These are phyloP conservation scores for Pelargonium nanum DNA, from an alignment of 345 rosid species.

Conservation along the genomic window DNA sequence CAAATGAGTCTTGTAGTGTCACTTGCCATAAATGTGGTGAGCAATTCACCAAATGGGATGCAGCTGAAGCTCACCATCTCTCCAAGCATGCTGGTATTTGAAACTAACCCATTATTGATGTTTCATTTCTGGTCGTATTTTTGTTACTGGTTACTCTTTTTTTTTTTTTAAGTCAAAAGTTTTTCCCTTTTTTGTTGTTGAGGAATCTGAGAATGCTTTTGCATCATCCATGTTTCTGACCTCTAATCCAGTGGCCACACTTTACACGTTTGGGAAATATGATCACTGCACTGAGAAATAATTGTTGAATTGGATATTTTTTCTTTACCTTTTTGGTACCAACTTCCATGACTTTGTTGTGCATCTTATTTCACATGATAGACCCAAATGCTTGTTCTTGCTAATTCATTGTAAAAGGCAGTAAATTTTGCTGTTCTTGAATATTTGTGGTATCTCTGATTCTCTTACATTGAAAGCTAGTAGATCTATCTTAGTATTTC, in stretches of 20 bases:
- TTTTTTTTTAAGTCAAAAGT: too few relatives aligned
- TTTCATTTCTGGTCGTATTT: not conserved
- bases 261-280: not conserved
- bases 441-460: too few relatives aligned
- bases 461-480: not conserved
- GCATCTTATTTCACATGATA: too few relatives aligned
- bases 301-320: not conserved
- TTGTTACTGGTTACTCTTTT: too few relatives aligned
- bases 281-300: not conserved
- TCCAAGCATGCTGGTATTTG: conserved; percentile 95
- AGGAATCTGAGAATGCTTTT: not conserved
- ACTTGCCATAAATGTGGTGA: conserved; percentile 97
- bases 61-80: conserved; percentile 94
- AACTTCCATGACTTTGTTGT: too few relatives aligned
- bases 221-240: not conserved
- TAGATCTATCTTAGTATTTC: conserved; percentile 4
- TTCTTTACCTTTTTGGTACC: not conserved
- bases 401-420: not conserved
- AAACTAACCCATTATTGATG: not conserved
- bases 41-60: conserved; percentile 82
- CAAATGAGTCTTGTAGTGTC: conserved; percentile 42
- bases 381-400: not conserved
- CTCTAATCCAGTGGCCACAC: not conserved
- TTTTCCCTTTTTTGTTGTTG: not conserved
- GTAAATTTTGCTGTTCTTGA: not conserved